A percentile compares a stretch with the other conserved stretches of the same genome.
Evolutionary conservation across 2,329 filamentous ascomycete species (phyloP).

Genomic region (Orbilia javanica): DNA sequence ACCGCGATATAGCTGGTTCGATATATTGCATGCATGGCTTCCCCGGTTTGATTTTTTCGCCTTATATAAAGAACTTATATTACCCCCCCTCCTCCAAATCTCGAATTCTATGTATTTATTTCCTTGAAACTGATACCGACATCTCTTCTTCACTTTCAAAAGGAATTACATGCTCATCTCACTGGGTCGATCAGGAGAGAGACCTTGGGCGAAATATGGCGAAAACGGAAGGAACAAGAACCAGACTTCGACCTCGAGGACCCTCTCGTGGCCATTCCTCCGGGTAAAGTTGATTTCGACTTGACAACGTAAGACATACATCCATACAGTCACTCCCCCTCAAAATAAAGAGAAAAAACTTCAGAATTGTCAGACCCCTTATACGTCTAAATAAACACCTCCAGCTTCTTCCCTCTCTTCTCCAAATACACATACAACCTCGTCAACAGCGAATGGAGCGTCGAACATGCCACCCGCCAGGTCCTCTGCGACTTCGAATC

Average conservation of each 20-base stretch:
- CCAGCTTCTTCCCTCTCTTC: constrained; percentile 79
- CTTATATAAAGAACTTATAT: background rate
- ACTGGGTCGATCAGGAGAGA: constrained; percentile 81
- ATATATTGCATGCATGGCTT: constrained; percentile 1
- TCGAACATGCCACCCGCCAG: constrained; percentile 74
- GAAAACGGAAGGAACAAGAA: constrained; percentile 69
- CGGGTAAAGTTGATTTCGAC: constrained; percentile 78
- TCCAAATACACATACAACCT: constrained; percentile 83
- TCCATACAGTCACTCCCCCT: constrained; percentile 16
- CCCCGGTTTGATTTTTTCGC: background rate
- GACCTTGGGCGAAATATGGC: constrained; percentile 81
- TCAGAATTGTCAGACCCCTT: constrained; percentile 22
- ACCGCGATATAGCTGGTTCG: constrained; percentile 13
- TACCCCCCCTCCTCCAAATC: background rate
- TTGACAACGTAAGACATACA: constrained; percentile 73
- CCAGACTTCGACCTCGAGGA: constrained; percentile 73
- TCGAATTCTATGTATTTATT: constrained; percentile 18
- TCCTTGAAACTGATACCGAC: constrained; percentile 56
- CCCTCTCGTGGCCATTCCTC: constrained; percentile 76
- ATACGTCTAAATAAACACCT: background rate
- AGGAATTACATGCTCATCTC: constrained; percentile 82
- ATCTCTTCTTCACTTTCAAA: constrained; percentile 43
- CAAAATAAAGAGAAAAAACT: constrained; percentile 10
- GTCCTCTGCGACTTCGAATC: constrained; percentile 76
- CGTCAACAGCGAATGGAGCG: constrained; percentile 73